Base-by-base conservation (phyloP, 164 flowering plant species). In the Magnolia sinica region DNA sequence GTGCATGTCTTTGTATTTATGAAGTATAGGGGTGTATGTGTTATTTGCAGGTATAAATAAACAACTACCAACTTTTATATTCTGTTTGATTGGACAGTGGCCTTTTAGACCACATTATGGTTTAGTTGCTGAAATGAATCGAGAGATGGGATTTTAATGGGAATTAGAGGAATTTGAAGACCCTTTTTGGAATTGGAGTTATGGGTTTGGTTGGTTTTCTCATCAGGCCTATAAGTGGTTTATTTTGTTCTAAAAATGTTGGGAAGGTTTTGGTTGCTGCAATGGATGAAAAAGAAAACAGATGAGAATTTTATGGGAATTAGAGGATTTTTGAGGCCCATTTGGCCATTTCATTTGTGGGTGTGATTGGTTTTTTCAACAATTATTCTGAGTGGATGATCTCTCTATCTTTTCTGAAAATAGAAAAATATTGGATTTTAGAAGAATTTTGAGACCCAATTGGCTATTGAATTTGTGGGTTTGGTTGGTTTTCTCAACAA, bases 151-250 rank as follows among this genome's bases (percentile, higher is more conserved):
- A n/a, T n/a, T n/a, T n/a, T n/a, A n/a, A n/a, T n/a, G n/a, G n/a
- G n/a, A n/a, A n/a, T n/a, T n/a, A n/a, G n/a, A n/a, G 61, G 68
- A 22, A 27, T 74, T 52, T 69, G 63, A 9, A 65, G 74, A 79
- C 65, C 77, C 77, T 55, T 83, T 79, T 73, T 74, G 74, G 27
- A 63, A 8, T 68, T 75, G 68, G 74, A 72, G 58, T 63, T 68
- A 75, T 78, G 84, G 81, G 83, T 78, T 76, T 82, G 71, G 64
- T 82, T 76, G 81, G 50, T 78, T 76, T 81, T 76, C 70, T n/a
- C 83, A 80, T 79, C 74, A 76, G 22, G 74, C 75, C 73, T 8
- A 10, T 8, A 9, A 52, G 59, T 52, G 59, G 16, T 8, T 7
- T 52, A 52, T 52, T 52, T 52, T 52, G 13, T 9, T 52, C 59